Base-by-base conservation (phyloP, 1,139 yeast species). In the Saccharomyces hybrid region DNA sequence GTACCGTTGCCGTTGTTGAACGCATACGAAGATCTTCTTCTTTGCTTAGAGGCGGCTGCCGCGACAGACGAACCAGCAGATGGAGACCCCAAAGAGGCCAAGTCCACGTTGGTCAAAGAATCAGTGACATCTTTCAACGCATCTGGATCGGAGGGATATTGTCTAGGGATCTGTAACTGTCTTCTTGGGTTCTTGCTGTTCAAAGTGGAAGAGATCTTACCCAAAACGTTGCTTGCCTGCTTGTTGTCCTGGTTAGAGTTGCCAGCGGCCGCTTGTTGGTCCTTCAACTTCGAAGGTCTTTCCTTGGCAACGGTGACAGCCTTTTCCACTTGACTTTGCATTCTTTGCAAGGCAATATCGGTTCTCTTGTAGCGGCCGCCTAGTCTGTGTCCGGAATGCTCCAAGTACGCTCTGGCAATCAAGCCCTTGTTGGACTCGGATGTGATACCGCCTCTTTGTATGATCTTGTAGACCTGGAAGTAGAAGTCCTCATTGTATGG, bases 291-390 rank as follows among this genome's bases (percentile, higher is more conserved):
- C 34, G 63, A 65, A 44, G 95, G 93, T 65, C 83, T 80, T 66
- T 89, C 96, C 68, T 89, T 88, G 42, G 97, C 97, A 52, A 89
- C 95, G 50, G 95, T 88, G 25, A 93, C 97, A 7, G 98, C 98
- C 68, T 88, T 88, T 69, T 91, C 96, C 55, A 95, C 97, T 74
- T 93, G 98, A 68, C 91, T 97, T 75, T 93, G 98, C 97, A 93
- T 91, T 78, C 97, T 84, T 74, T 88, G 97, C 65, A 91, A 78
- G 0, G 97, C 97, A 62, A 91, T 86, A 70, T 89, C 97, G n/a
- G 95, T 93, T 68, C 96, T 79, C 74, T 88, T 84, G 64, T 82
- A 80, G 69, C 96, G 83, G 51, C 96, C 95, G 59, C 96, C 95
- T 57, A 88, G 76, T 73, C 95, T 83, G 69, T 89, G 96, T 50